Base-by-base conservation (phyloP, 2,329 filamentous ascomycete species). In the Elsinoe necatrix region DNA sequence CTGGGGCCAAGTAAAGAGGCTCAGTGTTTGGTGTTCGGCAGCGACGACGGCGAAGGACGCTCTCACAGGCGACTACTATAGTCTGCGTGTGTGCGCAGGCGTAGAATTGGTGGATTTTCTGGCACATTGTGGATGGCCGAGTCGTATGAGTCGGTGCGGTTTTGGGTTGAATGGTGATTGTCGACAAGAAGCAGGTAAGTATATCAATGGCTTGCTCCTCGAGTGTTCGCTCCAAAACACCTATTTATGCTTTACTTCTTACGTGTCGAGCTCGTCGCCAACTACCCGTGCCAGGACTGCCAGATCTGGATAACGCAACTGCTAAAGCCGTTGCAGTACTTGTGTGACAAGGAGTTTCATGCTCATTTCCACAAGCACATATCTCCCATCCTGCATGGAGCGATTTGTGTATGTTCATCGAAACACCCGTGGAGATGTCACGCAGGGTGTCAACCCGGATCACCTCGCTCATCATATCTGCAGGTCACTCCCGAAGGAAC, bases 61-160 rank as follows among this genome's bases (percentile, higher is more conserved):
- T 18, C 12, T 45, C 41, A 9, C 41, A 45, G 20, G 41, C 41
- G 41, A 23, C 18, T 18, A 45, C 23, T 9, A 18, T n/a, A 3
- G 41, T 27, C 18, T 45, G 9, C 20, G 41, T 45, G 41, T 45
- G 41, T 3, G 41, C 41, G 41, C 41, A 45, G 21, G 41, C 21
- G 41, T 45, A 45, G 41, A 45, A 45, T 25, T 45, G 41, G 21
- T 45, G 41, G 41, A 45, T 45, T 20, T 45, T 45, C 23, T 25
- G 41, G 41, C 41, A 45, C 41, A 45, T 45, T 45, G 20, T 45
- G 20, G 41, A n/a, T 12, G 41, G 41, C 25, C 20, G 41, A n/a
- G 20, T n/a, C 21, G 16, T 45, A 20, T 45, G 41, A 25, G 12
- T 45, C 25, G 34, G 9, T 37, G 14, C 12, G 34, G n/a, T n/a